phyloP scores from a whole-genome alignment of 2,329 filamentous ascomycete genomes.

The Drechslerella dactyloides region DNA sequence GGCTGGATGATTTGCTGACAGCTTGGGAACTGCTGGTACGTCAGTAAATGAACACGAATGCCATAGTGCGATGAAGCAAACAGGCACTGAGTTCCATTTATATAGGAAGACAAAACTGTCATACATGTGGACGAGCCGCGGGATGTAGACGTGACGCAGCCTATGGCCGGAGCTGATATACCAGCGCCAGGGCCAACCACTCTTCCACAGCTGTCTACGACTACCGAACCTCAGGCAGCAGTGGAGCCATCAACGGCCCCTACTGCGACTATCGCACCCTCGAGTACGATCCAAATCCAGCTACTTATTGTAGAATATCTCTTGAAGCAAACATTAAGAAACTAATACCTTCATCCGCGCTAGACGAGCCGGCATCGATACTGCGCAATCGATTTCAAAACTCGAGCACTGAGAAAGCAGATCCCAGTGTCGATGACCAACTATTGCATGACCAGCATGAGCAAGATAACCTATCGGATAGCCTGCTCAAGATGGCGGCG shows the following conservation, averaged over 20 bases:
- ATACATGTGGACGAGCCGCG: conserved; percentile 37
- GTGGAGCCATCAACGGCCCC: conserved; percentile 13
- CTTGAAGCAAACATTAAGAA: neutral
- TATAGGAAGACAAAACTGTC: conserved; percentile 49
- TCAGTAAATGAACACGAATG: neutral
- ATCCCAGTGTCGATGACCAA: conserved; percentile 28
- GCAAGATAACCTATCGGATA: conserved; percentile 80
- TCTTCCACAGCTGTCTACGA: conserved; percentile 13
- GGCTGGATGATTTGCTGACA: conserved; percentile 31
- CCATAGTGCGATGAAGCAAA: too few species aligned
- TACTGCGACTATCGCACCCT: conserved; percentile 22
- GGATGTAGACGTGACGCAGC: conserved; percentile 8
- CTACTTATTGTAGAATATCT: neutral
- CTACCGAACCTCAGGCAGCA: conserved; percentile 8
- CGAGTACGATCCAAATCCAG: conserved; percentile 19
- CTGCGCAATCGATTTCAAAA: conserved; percentile 43
- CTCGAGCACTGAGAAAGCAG: conserved; percentile 24
- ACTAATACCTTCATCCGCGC: conserved; percentile 12
- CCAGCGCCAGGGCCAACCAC: neutral
- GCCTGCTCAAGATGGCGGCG: conserved; percentile 79
- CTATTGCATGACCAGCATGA: conserved; percentile 71
- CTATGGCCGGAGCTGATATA: neutral
- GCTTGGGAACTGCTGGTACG: conserved; percentile 30
- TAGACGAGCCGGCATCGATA: conserved; percentile 36
- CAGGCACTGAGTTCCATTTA: too few species aligned